Evolutionary conservation across 2,329 filamentous ascomycete species (phyloP), one percentile per base, ranked within the genome.

Genomic region (Xylaria polymorpha): DNA sequence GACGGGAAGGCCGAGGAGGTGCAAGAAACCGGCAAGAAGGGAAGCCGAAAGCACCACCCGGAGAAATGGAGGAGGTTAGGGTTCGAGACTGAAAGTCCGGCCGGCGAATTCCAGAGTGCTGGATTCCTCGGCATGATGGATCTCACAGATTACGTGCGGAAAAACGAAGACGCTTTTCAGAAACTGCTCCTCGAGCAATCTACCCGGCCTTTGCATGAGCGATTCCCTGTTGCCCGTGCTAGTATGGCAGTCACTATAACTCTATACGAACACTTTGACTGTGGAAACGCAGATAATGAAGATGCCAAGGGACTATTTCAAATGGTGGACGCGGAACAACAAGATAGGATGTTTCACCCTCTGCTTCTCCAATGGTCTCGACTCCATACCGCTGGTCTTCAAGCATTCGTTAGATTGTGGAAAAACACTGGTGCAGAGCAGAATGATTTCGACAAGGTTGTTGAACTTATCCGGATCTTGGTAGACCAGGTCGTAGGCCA

Each of bases 91-190:
- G 96, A 99, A 80, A 94, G 88, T 73, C 96, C 96, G 3, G 91
- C 91, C 0, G 86, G 87, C 75, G 96, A 99, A 74, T 98, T 99
- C 77, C 90, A 94, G 22, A 85, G 88, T 46, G 92, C 92, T 35
- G 96, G 96, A 0, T 98, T 94, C 78, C 81, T 99, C 63, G 96
- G 96, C 35, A 93, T 99, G 88, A 98, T 99, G 94, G 96, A 99
- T 79, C 81, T 99, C 76, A 93, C 94, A 1, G 94, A 98, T 80
- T 99, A 94, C 79, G 94, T 97, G 58, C 89, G 92, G 76, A 97
- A 94, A 78, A 91, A 97, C 77, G 94, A 97, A 79, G 94, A 98
- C 77, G 89, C 90, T 12, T 98, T 97, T 74, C 94, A 97, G 79
- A 98, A 97, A 81, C 85, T 97, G 74, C 83, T 99, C 18, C 84